Conservation (phyloP, 805 yeast genomes). For the Lachancea kluyveri region DNA sequence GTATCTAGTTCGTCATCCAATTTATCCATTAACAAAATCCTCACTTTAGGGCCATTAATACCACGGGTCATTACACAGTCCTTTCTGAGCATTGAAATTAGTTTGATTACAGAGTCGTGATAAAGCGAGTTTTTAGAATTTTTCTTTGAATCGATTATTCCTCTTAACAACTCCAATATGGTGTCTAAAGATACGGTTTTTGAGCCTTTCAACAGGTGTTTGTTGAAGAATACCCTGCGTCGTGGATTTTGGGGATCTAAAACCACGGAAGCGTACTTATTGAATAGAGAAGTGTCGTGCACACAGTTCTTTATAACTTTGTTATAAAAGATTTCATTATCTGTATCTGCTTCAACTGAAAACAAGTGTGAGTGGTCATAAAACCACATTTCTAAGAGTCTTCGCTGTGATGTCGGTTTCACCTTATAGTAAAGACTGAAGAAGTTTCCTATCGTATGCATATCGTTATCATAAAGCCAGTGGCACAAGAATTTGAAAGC, state of each 20-base stretch:
- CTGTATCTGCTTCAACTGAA: conserved; percentile 3
- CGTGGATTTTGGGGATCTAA: conserved; percentile 16
- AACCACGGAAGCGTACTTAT: conserved; percentile 21
- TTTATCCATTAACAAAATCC: conserved; percentile 14
- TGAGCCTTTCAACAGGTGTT: conserved; percentile 3
- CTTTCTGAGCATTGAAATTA: conserved; percentile 23
- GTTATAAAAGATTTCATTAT: conserved; percentile 18
- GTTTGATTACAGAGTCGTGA: conserved; percentile 17
- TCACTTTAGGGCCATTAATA: conserved; percentile 6
- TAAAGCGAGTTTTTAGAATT: conserved; percentile 9
- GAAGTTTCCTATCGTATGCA: conserved; percentile 22
- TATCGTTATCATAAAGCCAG: conserved; percentile 15
- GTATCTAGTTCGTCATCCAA: too few species aligned
- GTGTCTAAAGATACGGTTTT: conserved; percentile 21
- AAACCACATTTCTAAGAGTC: conserved; percentile 24
- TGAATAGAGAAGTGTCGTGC: conserved; percentile 15
- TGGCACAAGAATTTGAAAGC: conserved; percentile 15
- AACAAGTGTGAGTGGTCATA: conserved; percentile 21
- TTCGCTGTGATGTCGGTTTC: conserved; percentile 10
- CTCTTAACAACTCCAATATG: conserved; percentile 19
- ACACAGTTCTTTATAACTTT: conserved; percentile 18
- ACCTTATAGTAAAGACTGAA: conserved; percentile 16
- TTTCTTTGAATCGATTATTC: conserved; percentile 11
- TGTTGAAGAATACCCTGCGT: conserved; percentile 14
- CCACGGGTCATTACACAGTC: conserved; percentile 15